Conservation (phyloP, 1,139 yeast species). For the Pichia norvegensis region DNA sequence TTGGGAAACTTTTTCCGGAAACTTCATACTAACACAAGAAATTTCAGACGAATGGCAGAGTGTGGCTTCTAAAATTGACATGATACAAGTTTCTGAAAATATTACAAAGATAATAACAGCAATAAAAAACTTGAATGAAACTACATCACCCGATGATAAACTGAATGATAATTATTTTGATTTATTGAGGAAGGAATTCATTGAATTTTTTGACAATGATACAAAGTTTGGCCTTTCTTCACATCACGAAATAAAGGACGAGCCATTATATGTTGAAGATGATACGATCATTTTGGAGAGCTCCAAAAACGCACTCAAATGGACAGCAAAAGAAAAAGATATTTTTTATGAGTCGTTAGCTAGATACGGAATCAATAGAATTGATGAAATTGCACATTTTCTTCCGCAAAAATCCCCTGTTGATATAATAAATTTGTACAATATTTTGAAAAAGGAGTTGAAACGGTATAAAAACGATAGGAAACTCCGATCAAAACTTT, state of each 20-base stretch:
- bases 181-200: slow-evolving; percentile 18
- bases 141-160: slow-evolving; percentile 1
- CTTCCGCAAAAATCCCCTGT: slow-evolving; percentile 34
- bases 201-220: slow-evolving; percentile 12
- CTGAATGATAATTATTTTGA: slow-evolving; percentile 15
- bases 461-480: slow-evolving; percentile 21
- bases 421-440: slow-evolving; percentile 44
- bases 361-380: slow-evolving; percentile 42
- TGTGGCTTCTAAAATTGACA: slow-evolving; percentile 1
- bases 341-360: slow-evolving; percentile 36
- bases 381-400: slow-evolving; percentile 34
- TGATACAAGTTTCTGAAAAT: not conserved
- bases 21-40: not conserved
- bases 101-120: not conserved
- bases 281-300: slow-evolving; percentile 13
- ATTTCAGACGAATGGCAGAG: slow-evolving; percentile 5
- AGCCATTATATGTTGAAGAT: slow-evolving; percentile 2
- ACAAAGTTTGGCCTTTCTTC: slow-evolving; percentile 8
- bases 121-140: not conserved
- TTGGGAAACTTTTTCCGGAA: slow-evolving; percentile 4
- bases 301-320: slow-evolving; percentile 19
- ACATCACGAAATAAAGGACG: slow-evolving; percentile 15
- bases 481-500: slow-evolving; percentile 19
- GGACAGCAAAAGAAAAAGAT: slow-evolving; percentile 38
- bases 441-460: slow-evolving; percentile 30